Evolutionary conservation across 2,329 filamentous ascomycete species (phyloP).

Genomic region (Fusarium sp.): DNA sequence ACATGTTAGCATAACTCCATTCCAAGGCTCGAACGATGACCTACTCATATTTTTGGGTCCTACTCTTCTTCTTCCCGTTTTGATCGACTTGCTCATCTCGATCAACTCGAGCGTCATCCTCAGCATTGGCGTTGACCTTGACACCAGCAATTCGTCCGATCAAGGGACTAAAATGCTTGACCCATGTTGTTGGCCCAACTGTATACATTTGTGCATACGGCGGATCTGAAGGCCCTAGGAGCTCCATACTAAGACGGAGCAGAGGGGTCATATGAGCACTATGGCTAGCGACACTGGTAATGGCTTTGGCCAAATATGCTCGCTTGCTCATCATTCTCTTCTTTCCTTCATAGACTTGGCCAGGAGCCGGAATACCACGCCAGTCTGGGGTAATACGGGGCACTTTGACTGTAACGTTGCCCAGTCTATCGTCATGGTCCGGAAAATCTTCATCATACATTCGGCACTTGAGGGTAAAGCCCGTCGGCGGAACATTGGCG

Average conservation of each 20-base stretch:
- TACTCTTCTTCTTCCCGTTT: slow-evolving; percentile 59
- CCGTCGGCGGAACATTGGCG: slow-evolving; percentile 83
- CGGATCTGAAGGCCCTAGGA: slow-evolving; percentile 80
- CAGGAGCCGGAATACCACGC: slow-evolving; percentile 73
- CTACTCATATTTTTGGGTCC: slow-evolving; percentile 81
- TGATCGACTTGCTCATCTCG: slow-evolving; percentile 41
- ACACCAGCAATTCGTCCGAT: slow-evolving; percentile 84
- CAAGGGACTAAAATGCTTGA: slow-evolving; percentile 89
- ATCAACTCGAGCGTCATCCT: slow-evolving; percentile 56
- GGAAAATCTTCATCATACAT: slow-evolving; percentile 91
- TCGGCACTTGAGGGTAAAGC: slow-evolving; percentile 86
- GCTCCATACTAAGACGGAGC: slow-evolving; percentile 79
- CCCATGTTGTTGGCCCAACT: slow-evolving; percentile 79
- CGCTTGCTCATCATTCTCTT: slow-evolving; percentile 90
- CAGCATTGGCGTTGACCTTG: slow-evolving; percentile 73
- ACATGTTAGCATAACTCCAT: slow-evolving; percentile 20
- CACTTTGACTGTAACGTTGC: slow-evolving; percentile 82
- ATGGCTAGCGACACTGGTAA: slow-evolving; percentile 72
- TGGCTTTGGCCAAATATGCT: slow-evolving; percentile 80
- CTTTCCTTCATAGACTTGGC: slow-evolving; percentile 76
- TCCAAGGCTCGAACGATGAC: slow-evolving; percentile 49
- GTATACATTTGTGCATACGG: slow-evolving; percentile 82
- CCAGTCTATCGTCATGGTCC: slow-evolving; percentile 88
- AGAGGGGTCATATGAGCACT: slow-evolving; percentile 76
- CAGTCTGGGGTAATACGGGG: slow-evolving; percentile 72